Conservation (phyloP, 2,329 filamentous ascomycete genomes). For the Phyllosticta capitalensis region DNA sequence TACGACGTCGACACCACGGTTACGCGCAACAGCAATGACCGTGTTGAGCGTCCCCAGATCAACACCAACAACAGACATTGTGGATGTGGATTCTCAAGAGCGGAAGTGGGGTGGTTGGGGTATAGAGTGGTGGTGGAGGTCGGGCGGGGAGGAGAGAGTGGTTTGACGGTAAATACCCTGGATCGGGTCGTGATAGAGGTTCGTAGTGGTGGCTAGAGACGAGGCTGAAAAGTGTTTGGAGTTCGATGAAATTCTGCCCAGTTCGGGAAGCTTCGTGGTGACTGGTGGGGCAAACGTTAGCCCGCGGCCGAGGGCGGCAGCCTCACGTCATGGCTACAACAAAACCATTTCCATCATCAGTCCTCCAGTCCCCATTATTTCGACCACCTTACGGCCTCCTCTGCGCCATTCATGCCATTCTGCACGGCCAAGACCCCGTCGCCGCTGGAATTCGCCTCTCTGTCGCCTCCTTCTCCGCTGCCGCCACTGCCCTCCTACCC, state of each 20-base stretch:
- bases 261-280: background rate
- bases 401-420: background rate
- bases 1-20: conserved; percentile 98
- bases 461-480: background rate
- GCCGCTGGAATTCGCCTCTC: background rate
- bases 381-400: background rate
- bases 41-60: conserved; percentile 97
- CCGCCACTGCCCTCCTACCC: background rate
- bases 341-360: no score
- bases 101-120: conserved; percentile 2
- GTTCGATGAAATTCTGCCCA: background rate
- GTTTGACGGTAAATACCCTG: conserved; percentile 6
- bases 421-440: background rate
- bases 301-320: background rate
- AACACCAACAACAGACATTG: conserved; percentile 63
- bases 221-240: conserved; percentile 8
- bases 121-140: background rate
- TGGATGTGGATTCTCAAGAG: conserved; percentile 18
- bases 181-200: background rate
- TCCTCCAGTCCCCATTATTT: no score
- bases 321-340: background rate
- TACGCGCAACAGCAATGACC: conserved; percentile 93
- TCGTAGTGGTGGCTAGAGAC: background rate
- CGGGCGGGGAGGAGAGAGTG: background rate
- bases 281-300: background rate